These are phyloP conservation scores for Fomitopsis pulvina DNA, from an alignment of 768 basidiomycete species.

Conservation along the genomic window DNA sequence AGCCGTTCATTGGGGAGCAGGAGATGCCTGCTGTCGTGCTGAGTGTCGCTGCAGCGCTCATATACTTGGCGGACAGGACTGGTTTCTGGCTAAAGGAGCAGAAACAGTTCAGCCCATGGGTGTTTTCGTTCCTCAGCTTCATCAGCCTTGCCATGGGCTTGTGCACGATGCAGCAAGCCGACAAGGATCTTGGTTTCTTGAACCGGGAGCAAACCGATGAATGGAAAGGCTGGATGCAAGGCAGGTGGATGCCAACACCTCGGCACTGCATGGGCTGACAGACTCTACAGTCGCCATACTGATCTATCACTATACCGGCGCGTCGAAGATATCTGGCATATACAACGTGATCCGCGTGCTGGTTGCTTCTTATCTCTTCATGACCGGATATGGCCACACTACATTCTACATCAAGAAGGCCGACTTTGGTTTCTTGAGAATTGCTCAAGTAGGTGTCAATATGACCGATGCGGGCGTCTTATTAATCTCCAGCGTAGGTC, in stretches of 20 bases:
- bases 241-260: constrained; percentile 34
- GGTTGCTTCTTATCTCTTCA: constrained; percentile 86
- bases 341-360: constrained; percentile 88
- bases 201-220: constrained; percentile 93
- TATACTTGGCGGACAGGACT: constrained; percentile 81
- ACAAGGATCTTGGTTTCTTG: constrained; percentile 83
- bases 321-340: constrained; percentile 87
- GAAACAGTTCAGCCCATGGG: constrained; percentile 70
- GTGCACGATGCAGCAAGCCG: constrained; percentile 56
- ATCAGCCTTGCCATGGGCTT: constrained; percentile 51
- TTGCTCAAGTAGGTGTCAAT: constrained; percentile 56
- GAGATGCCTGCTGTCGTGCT: constrained; percentile 50
- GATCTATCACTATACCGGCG: constrained; percentile 89
- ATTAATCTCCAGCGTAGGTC: too few species aligned
- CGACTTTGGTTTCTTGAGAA: constrained; percentile 73
- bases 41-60: constrained; percentile 57
- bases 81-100: constrained; percentile 86
- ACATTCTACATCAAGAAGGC: constrained; percentile 87
- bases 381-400: constrained; percentile 91
- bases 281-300: constrained; percentile 65
- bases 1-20: constrained; percentile 28
- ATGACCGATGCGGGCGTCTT: too few species aligned
- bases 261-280: not conserved
- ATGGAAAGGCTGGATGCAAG: constrained; percentile 99
- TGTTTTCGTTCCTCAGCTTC: constrained; percentile 57